Conservation (phyloP, 768 basidiomycete genomes). For the Macrolepiota albuminosa region DNA sequence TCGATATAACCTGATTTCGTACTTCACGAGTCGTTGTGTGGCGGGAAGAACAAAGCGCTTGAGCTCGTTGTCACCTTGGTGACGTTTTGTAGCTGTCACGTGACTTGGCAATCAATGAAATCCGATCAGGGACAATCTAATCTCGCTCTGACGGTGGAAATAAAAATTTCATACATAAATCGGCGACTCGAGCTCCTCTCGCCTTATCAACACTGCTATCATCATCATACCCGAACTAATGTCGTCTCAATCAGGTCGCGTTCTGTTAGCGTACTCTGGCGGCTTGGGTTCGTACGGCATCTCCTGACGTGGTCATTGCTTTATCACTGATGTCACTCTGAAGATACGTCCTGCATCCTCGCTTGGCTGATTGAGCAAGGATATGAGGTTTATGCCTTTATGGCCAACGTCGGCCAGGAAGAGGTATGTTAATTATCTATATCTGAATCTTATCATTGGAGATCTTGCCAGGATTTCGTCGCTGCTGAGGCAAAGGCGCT, state of each 20-base stretch:
- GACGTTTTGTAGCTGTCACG: not conserved
- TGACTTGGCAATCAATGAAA: constrained; percentile 7
- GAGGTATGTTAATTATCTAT: constrained; percentile 43
- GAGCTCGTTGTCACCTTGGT: not conserved
- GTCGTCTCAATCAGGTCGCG: constrained; percentile 67
- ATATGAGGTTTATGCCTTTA: constrained; percentile 96
- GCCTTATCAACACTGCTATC: not conserved
- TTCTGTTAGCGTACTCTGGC: constrained; percentile 96
- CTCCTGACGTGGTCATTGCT: constrained; percentile 7
- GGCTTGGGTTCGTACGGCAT: constrained; percentile 78
- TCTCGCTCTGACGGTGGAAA: not conserved
- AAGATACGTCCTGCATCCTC: constrained; percentile 98
- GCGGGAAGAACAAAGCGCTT: not conserved
- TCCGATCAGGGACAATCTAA: constrained; percentile 8
- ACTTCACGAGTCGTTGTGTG: not conserved
- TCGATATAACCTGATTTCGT: not conserved
- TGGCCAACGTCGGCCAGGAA: constrained; percentile 93
- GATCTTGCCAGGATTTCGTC: constrained; percentile 69
- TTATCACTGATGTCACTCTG: constrained; percentile 10
- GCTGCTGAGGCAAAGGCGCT: constrained; percentile 90
- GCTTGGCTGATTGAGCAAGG: constrained; percentile 98
- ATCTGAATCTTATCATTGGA: constrained; percentile 4
- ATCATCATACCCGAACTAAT: constrained; percentile 24
- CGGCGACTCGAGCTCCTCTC: not conserved
- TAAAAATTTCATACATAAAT: constrained; percentile 7